Conservation (phyloP, 129 eudicot genomes). For the Kitagawia praeruptora region DNA sequence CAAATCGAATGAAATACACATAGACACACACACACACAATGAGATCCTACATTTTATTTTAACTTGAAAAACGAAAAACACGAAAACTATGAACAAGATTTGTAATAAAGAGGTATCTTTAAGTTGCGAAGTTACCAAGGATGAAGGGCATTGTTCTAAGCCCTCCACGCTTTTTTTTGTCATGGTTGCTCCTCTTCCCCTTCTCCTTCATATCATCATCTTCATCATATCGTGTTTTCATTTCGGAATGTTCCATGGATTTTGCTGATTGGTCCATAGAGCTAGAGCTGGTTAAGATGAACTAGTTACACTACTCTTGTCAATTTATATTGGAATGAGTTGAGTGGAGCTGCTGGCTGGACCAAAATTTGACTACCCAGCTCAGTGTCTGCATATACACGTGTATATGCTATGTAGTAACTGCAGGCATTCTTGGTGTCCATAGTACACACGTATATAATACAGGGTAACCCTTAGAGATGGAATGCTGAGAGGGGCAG, state of each 20-base stretch:
- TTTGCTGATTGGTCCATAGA: not conserved
- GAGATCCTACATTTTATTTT: not conserved
- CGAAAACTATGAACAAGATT: not conserved
- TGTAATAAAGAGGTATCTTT: not conserved
- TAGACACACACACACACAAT: not conserved
- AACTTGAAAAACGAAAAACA: not conserved
- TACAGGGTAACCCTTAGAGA: no score
- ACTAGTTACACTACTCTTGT: not conserved
- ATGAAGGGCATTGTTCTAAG: constrained; percentile 95
- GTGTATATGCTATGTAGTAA: not conserved
- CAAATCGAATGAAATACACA: not conserved
- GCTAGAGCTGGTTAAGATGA: not conserved
- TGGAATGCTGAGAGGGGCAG: no score
- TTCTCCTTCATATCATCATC: constrained; percentile 10
- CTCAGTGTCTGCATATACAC: not conserved
- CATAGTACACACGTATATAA: no score
- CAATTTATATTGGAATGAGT: not conserved
- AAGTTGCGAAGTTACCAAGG: constrained; percentile 38
- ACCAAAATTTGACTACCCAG: not conserved
- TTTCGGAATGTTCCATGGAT: constrained; percentile 24
- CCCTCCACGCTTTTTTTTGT: constrained; percentile 62
- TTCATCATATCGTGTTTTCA: constrained; percentile 17
- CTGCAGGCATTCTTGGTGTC: not conserved
- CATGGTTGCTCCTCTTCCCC: constrained; percentile 23
- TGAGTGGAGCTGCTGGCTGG: not conserved